Evolutionary conservation across 2,329 filamentous ascomycete species (phyloP).

Genomic region (Fusarium pseudoanthophilum): DNA sequence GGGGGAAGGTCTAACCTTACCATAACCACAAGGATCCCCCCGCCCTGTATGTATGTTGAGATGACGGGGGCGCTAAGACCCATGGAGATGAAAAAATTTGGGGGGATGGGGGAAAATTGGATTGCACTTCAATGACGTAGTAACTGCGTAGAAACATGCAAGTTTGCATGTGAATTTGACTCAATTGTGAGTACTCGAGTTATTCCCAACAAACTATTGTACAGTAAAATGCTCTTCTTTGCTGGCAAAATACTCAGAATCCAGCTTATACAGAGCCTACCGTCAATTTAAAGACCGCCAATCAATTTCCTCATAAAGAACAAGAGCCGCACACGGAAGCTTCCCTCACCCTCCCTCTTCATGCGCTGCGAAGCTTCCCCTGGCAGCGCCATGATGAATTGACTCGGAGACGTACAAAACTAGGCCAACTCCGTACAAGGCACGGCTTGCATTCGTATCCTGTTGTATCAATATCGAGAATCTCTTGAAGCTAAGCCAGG

Average conservation of each 20-base stretch:
- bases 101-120: slow-evolving; percentile 19
- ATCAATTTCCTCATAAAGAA: slow-evolving; percentile 24
- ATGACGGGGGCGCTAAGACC: slow-evolving; percentile 19
- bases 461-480: not conserved
- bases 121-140: slow-evolving; percentile 36
- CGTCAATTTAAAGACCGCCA: slow-evolving; percentile 2
- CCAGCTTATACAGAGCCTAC: not conserved
- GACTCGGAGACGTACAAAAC: slow-evolving; percentile 21
- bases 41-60: slow-evolving; percentile 5
- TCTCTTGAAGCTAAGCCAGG: slow-evolving; percentile 26
- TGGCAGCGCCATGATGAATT: slow-evolving; percentile 17
- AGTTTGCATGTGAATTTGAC: slow-evolving; percentile 11
- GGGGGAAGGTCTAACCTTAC: no score
- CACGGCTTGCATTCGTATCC: slow-evolving; percentile 13
- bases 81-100: slow-evolving; percentile 15
- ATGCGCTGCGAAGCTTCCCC: slow-evolving; percentile 23
- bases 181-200: not conserved
- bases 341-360: not conserved
- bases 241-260: not conserved
- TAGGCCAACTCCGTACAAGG: slow-evolving; percentile 31
- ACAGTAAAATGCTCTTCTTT: not conserved
- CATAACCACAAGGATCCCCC: slow-evolving; percentile 25
- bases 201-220: not conserved
- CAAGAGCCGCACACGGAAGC: slow-evolving; percentile 27
- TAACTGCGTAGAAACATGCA: not conserved